Evolutionary conservation across 805 yeast species (phyloP).

Genomic region (Teunomyces pallodes): DNA sequence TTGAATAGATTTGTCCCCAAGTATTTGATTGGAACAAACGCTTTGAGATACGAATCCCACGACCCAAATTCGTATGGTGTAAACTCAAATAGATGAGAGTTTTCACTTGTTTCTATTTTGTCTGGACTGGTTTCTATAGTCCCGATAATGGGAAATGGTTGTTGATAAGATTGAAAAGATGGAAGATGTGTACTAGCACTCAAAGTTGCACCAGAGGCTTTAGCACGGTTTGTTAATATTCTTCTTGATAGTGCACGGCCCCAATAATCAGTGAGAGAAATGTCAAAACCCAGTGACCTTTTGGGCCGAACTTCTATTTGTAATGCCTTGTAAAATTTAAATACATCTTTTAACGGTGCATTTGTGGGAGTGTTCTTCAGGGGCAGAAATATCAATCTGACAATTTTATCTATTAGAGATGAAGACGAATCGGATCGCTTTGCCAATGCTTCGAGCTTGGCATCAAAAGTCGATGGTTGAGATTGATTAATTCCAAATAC

Average conservation of each 20-base stretch:
- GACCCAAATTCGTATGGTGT: slow-evolving; percentile 69
- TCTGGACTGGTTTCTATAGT: slow-evolving; percentile 41
- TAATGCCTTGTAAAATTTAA: slow-evolving; percentile 50
- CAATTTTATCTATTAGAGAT: background rate
- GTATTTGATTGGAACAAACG: slow-evolving; percentile 50
- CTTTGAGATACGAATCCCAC: slow-evolving; percentile 50
- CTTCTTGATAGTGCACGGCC: slow-evolving; percentile 57
- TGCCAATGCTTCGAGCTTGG: background rate
- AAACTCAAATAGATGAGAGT: slow-evolving; percentile 54
- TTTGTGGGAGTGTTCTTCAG: too few relatives aligned
- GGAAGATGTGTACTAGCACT: slow-evolving; percentile 30
- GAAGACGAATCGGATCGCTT: background rate
- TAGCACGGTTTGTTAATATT: slow-evolving; percentile 36
- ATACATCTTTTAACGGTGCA: slow-evolving; percentile 14
- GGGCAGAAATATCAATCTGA: background rate
- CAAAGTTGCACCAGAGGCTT: slow-evolving; percentile 37
- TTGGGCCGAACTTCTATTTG: slow-evolving; percentile 54
- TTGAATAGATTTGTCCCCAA: slow-evolving; percentile 48
- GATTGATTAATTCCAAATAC: background rate
- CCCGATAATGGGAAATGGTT: slow-evolving; percentile 51
- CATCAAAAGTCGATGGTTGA: background rate
- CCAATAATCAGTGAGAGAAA: slow-evolving; percentile 68
- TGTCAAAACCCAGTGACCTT: slow-evolving; percentile 49
- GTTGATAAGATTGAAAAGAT: slow-evolving; percentile 36
- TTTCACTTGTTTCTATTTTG: slow-evolving; percentile 20